Evolutionary conservation across 2,329 filamentous ascomycete species (phyloP).

Genomic region (Talaromyces piceae): DNA sequence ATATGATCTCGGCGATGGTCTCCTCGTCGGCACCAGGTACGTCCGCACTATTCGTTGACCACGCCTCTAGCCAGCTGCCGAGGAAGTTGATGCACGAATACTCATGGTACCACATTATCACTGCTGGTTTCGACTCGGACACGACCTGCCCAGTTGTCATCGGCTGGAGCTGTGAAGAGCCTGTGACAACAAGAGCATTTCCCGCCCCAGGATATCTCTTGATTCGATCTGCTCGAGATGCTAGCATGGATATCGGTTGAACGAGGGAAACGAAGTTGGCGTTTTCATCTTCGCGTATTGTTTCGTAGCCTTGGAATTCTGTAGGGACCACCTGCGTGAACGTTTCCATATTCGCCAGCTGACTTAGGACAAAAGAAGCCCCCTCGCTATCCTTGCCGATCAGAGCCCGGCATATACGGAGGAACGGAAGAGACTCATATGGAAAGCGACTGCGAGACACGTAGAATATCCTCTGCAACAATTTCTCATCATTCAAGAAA

Average conservation of each 20-base stretch:
- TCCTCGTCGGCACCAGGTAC: constrained; percentile 49
- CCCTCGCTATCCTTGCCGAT: constrained; percentile 44
- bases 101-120: constrained; percentile 64
- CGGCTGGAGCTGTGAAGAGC: constrained; percentile 30
- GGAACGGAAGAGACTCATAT: constrained; percentile 73
- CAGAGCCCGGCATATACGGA: constrained; percentile 62
- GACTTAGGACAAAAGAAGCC: constrained; percentile 49
- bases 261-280: constrained; percentile 66
- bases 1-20: constrained; percentile 65
- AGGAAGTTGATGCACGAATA: constrained; percentile 77
- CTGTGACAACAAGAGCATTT: constrained; percentile 29
- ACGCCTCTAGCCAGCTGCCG: constrained; percentile 56
- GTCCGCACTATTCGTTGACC: constrained; percentile 42
- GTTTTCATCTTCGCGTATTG: constrained; percentile 79
- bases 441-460: constrained; percentile 73
- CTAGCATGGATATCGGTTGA: constrained; percentile 46
- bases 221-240: constrained; percentile 20
- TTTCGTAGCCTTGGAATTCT: constrained; percentile 65
- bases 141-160: constrained; percentile 53
- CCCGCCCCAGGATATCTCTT: constrained; percentile 18
- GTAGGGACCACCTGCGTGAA: constrained; percentile 72
- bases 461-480: constrained; percentile 55
- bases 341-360: constrained; percentile 61
- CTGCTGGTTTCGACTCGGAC: constrained; percentile 67
- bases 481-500: constrained; percentile 49